Evolutionary conservation across 305 asterid species (phyloP).

Genomic region (Fraxinus platypoda): DNA sequence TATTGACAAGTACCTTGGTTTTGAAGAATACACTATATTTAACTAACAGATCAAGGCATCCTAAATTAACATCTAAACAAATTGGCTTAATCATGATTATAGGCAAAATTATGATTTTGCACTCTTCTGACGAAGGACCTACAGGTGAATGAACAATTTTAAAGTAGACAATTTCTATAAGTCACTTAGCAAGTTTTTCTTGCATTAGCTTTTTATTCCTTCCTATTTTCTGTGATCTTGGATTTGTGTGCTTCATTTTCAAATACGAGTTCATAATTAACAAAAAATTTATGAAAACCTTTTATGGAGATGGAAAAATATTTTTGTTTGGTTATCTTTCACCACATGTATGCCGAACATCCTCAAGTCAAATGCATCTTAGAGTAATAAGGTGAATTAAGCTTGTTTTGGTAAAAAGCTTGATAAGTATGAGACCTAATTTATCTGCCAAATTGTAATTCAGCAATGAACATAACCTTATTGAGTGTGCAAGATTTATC

Average conservation of each 20-base stretch:
- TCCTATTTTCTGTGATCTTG: slow-evolving; percentile 8
- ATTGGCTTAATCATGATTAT: not conserved
- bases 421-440: not conserved
- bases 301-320: not conserved
- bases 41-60: not conserved
- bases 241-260: slow-evolving; percentile 5
- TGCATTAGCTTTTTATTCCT: slow-evolving; percentile 2
- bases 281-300: not conserved
- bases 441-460: not conserved
- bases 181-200: slow-evolving; percentile 50
- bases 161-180: slow-evolving; percentile 29
- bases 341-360: not conserved
- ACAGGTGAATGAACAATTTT: not conserved
- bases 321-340: not conserved
- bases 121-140: not conserved
- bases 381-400: slow-evolving; percentile 15
- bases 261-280: not conserved
- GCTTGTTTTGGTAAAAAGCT: not conserved
- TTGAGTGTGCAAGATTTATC: not conserved
- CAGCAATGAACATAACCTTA: not conserved
- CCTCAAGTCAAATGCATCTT: slow-evolving; percentile 1
- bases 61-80: not conserved
- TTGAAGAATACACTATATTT: not conserved
- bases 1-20: slow-evolving; percentile 34
- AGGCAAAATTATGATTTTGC: not conserved